A percentile compares a stretch with the other conserved stretches of the same genome.
These are phyloP conservation scores for Blastocystis sp. DNA, from an alignment of 352 stramenopile genomes.

Conservation along the genomic window DNA sequence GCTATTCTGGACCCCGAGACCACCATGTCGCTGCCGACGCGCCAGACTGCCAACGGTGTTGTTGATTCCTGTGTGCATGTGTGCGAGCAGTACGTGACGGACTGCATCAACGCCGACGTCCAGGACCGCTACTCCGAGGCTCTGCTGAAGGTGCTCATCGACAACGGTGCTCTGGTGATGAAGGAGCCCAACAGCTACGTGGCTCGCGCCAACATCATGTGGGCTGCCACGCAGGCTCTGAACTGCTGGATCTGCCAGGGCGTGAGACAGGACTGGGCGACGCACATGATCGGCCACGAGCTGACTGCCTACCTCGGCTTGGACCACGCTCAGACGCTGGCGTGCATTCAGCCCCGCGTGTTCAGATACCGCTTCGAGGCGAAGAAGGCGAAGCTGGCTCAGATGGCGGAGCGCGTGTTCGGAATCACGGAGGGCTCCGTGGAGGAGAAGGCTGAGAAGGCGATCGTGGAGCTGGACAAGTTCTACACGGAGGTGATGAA, in stretches of 20 bases:
- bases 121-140: constrained; percentile 66
- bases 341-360: constrained; percentile 63
- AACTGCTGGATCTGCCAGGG: constrained; percentile 72
- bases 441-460: constrained; percentile 54
- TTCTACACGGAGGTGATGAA: constrained; percentile 74
- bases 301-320: constrained; percentile 65
- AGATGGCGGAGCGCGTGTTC: constrained; percentile 72
- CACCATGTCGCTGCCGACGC: constrained; percentile 50
- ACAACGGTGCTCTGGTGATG: constrained; percentile 69
- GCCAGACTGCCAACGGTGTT: constrained; percentile 70
- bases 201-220: constrained; percentile 73
- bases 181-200: constrained; percentile 66
- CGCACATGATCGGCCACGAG: constrained; percentile 73
- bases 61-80: constrained; percentile 72
- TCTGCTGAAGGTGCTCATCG: constrained; percentile 67
- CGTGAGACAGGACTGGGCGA: constrained; percentile 71
- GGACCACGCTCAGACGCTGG: constrained; percentile 68
- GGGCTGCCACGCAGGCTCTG: constrained; percentile 71
- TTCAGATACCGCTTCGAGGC: constrained; percentile 66
- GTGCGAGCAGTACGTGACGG: constrained; percentile 72
- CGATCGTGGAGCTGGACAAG: constrained; percentile 63
- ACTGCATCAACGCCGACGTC: constrained; percentile 65
- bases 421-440: constrained; percentile 57
- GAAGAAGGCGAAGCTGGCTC: constrained; percentile 69
- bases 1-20: constrained; percentile 73